Evolutionary conservation across 345 rosid genomes (phyloP).

Genomic region (Eutrema japonicum): DNA sequence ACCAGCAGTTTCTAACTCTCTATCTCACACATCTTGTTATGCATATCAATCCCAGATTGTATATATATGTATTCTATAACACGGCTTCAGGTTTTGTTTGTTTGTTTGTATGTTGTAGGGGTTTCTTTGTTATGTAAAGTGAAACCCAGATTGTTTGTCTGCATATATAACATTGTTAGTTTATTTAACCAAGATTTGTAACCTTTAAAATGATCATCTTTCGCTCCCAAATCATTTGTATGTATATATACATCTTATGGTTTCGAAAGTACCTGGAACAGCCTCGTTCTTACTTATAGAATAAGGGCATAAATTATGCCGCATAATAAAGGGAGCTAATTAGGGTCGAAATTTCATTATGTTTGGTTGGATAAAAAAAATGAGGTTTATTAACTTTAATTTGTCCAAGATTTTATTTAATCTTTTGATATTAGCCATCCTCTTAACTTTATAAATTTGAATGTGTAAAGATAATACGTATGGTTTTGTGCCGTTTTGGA

Average conservation of each 20-base stretch:
- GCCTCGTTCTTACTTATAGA: not conserved
- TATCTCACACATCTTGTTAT: slow-evolving; percentile 20
- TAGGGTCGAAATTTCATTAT: not conserved
- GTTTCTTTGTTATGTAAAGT: slow-evolving; percentile 43
- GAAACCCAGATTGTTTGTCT: slow-evolving; percentile 39
- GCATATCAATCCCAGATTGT: slow-evolving; percentile 39
- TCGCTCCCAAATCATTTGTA: slow-evolving; percentile 2
- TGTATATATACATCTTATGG: not conserved
- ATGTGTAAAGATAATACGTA: not conserved
- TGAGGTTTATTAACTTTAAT: not conserved
- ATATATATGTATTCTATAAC: slow-evolving; percentile 32
- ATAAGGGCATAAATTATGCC: too few species aligned
- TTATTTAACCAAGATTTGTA: slow-evolving; percentile 12
- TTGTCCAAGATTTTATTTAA: slow-evolving; percentile 7
- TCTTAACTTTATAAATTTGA: not conserved
- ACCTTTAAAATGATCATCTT: not conserved
- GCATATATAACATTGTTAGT: slow-evolving; percentile 41
- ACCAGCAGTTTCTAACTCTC: slow-evolving; percentile 42
- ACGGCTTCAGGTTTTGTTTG: slow-evolving; percentile 21
- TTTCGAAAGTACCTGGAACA: not conserved
- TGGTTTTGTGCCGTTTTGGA: slow-evolving; percentile 17
- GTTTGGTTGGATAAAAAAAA: not conserved
- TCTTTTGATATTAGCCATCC: not conserved
- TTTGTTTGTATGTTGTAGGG: slow-evolving; percentile 36
- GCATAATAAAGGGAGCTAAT: not conserved